Percentiles rank a stretch among this genome's conserved stretches.
Conservation (phyloP, 495 filamentous ascomycete species). For the Letharia lupina region DNA sequence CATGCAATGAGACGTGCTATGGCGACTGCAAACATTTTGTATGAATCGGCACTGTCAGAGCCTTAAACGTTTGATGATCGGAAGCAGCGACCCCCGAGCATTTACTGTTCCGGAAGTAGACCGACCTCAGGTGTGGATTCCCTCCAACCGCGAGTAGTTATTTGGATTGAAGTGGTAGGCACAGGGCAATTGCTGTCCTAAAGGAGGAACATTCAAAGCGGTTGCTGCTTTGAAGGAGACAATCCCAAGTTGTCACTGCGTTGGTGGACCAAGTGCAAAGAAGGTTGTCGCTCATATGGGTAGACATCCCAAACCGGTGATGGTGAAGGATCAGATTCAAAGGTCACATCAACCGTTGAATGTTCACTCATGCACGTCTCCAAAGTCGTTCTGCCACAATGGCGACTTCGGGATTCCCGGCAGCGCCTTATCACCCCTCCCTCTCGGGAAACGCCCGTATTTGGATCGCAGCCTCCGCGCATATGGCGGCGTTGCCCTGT, state of each 20-base stretch:
- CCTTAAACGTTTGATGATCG: neutral
- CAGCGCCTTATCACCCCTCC: conserved; percentile 21
- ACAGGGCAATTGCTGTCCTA: neutral
- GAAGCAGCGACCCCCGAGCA: neutral
- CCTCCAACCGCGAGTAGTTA: neutral
- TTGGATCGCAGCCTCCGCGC: conserved; percentile 18
- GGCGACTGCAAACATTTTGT: neutral
- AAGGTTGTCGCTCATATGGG: neutral
- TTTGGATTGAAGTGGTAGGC: neutral
- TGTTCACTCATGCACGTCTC: neutral
- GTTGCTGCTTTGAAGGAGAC: neutral
- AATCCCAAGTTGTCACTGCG: neutral
- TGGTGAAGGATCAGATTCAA: neutral
- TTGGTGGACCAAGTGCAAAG: neutral
- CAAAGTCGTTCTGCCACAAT: conserved; percentile 7
- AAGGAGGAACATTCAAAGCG: neutral
- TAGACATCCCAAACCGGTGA: neutral
- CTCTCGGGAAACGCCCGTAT: conserved; percentile 20
- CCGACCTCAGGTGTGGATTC: neutral
- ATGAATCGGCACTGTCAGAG: neutral
- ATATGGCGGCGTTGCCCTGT: conserved; percentile 16
- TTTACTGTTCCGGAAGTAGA: neutral
- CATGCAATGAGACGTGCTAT: neutral
- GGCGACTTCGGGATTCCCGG: conserved; percentile 21
- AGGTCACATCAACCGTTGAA: neutral